Evolutionary conservation across 768 basidiomycete genomes (phyloP), one percentile per base, ranked within the genome.

Genomic region (Terana coerulea): DNA sequence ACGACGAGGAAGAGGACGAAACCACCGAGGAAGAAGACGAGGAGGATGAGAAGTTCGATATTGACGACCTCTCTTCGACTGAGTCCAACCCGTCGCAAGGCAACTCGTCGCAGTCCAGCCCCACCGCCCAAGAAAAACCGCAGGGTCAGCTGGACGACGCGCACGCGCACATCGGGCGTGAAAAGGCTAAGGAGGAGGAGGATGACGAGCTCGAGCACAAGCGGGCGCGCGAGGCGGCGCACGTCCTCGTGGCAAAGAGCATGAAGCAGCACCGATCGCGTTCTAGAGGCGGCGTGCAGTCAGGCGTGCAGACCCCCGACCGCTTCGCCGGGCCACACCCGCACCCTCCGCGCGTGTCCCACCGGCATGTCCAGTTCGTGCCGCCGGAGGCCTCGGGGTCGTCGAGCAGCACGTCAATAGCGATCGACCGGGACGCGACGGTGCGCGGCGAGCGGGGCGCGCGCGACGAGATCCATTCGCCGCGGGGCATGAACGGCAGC

Each of bases 31-130:
- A 71, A 0, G 74, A 73, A 14, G 76, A 82, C 5, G 83, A 84
- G 24, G 83, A 90, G 25, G 78, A 81, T 31, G 89, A 92, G 63
- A 80, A 79, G 60, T 98, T 84, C 68, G 97, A 99, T 67, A 98
- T 98, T 47, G 90, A 97, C 60, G 95, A 98, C 69, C 62, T 69
- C 21, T 87, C 86, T 17, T 85, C 87, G 4, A 75, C 77, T 2
- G 83, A 84, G 44, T 36, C 30, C 2, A 73, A 76, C 30, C 29
- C 42, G 25, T 28, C 45, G 10, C 45, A 46, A 7, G 43, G 57
- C 40, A 59, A 49, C 24, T 26, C 40, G 24, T 49, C 59, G 44
- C 46, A 21, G 35, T 49, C 50, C 31, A 29, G 39, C 3, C 39
- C 41, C 43, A 59, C 4, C 29, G 19, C 19, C 25, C 17, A 11